A percentile compares a stretch with the other conserved stretches of the same genome.
Conservation (phyloP, 129 eudicot genomes). For the Deinandra increscens region DNA sequence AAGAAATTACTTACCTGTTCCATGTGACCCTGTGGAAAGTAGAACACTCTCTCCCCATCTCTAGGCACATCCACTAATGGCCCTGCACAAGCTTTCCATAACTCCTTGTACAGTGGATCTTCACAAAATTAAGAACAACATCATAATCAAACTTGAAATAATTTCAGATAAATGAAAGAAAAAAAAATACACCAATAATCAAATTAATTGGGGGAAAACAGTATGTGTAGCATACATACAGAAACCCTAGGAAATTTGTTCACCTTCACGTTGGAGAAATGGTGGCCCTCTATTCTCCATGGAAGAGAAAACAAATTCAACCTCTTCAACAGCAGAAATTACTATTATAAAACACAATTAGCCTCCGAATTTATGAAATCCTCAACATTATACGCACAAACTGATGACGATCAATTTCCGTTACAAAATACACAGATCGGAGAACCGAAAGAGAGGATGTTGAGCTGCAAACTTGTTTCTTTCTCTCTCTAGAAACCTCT, state of each 20-base stretch:
- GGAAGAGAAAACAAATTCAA: constrained; percentile 8
- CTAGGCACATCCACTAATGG: constrained; percentile 84
- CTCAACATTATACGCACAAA: constrained; percentile 21
- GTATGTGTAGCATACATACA: constrained; percentile 2
- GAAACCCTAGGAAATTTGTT: neutral
- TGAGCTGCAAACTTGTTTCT: neutral
- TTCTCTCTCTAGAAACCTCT: constrained; percentile 29
- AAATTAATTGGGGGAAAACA: constrained; percentile 24
- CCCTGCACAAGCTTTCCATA: constrained; percentile 98
- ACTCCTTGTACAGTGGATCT: constrained; percentile 62
- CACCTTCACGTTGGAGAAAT: constrained; percentile 44
- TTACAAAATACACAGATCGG: constrained; percentile 26
- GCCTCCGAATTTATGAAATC: constrained; percentile 15
- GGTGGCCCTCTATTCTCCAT: constrained; percentile 40
- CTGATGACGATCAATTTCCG: constrained; percentile 18
- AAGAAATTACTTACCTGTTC: constrained; percentile 57
- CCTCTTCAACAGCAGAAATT: constrained; percentile 14
- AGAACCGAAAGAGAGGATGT: constrained; percentile 20
- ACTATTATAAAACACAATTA: constrained; percentile 17
- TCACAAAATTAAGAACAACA: constrained; percentile 18
- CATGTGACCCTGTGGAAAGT: constrained; percentile 95
- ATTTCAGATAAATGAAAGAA: neutral
- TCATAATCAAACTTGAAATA: constrained; percentile 1
- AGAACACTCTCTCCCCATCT: constrained; percentile 58
- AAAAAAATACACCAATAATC: neutral